These are phyloP conservation scores for Aspergillus bertholletiae DNA, from an alignment of 495 filamentous ascomycete genomes.

Conservation along the genomic window DNA sequence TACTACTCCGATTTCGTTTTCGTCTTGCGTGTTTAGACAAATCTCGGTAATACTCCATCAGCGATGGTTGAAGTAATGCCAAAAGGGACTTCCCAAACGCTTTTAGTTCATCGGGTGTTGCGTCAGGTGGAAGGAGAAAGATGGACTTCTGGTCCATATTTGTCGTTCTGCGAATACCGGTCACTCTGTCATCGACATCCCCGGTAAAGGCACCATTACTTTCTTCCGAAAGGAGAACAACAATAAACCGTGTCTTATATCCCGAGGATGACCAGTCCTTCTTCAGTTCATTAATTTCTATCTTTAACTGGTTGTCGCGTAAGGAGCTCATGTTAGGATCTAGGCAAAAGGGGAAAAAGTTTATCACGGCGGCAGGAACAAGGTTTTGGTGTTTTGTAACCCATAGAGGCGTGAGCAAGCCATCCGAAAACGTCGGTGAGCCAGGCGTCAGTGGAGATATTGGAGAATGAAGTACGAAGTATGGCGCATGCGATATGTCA, in stretches of 20 bases:
- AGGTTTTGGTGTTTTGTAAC: constrained; percentile 78
- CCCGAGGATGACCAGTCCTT: constrained; percentile 60
- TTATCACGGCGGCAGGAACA: constrained; percentile 74
- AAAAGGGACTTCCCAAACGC: constrained; percentile 63
- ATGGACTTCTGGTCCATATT: constrained; percentile 75
- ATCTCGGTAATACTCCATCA: constrained; percentile 85
- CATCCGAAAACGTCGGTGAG: constrained; percentile 82
- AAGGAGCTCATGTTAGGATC: constrained; percentile 67
- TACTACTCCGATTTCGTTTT: constrained; percentile 70
- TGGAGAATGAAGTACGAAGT: constrained; percentile 71
- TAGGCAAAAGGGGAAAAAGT: constrained; percentile 67
- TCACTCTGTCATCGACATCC: constrained; percentile 71
- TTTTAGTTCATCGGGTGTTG: constrained; percentile 55
- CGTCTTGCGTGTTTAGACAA: constrained; percentile 82
- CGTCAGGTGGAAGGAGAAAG: constrained; percentile 67
- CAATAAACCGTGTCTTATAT: constrained; percentile 70
- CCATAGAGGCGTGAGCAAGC: constrained; percentile 77
- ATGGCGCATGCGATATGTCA: constrained; percentile 36
- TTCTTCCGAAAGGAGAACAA: constrained; percentile 70
- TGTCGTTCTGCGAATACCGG: constrained; percentile 70
- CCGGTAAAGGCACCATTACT: constrained; percentile 53
- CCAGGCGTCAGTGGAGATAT: constrained; percentile 80
- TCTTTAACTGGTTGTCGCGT: constrained; percentile 83
- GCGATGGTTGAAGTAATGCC: constrained; percentile 54
- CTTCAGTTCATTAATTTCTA: constrained; percentile 76